These are phyloP conservation scores for Luffa acutangula DNA, from an alignment of 306 rosid species.

Conservation along the genomic window DNA sequence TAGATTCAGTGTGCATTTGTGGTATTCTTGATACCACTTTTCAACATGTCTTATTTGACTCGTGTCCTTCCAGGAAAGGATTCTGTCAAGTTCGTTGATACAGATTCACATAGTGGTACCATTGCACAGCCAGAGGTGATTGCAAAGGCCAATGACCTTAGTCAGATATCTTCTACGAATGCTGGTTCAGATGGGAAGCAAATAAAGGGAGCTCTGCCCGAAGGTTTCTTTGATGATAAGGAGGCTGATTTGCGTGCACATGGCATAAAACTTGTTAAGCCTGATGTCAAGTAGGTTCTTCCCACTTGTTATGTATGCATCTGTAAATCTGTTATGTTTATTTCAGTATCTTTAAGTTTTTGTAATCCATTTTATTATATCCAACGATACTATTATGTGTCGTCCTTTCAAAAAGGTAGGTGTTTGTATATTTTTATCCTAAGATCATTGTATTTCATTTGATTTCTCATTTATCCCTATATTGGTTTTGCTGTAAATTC, in stretches of 20 bases:
- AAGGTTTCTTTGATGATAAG: constrained; percentile 94
- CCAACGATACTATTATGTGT: not conserved
- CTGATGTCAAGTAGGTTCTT: constrained; percentile 79
- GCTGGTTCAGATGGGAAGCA: constrained; percentile 47
- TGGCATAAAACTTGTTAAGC: constrained; percentile 81
- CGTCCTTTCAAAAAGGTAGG: not conserved
- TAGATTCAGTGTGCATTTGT: not conserved
- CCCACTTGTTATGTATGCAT: constrained; percentile 1
- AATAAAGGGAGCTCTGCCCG: constrained; percentile 72
- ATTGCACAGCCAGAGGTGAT: constrained; percentile 22
- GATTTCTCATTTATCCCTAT: not conserved
- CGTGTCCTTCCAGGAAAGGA: constrained; percentile 28
- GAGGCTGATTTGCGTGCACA: constrained; percentile 90
- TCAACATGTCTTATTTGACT: not conserved
- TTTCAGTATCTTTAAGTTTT: not conserved
- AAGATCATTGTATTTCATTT: not conserved
- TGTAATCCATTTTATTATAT: not conserved
- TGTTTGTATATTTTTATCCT: not conserved
- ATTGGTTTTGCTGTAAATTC: not conserved
- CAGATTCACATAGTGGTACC: constrained; percentile 24
- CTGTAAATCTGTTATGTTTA: not conserved
- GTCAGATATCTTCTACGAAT: constrained; percentile 22
- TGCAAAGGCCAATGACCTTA: constrained; percentile 23
- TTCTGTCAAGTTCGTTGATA: constrained; percentile 15
- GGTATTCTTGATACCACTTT: not conserved